Percentiles rank a stretch among this genome's conserved stretches.
phyloP scores from a whole-genome alignment of 208 protist genomes.

The Trypanosoma vivax region DNA sequence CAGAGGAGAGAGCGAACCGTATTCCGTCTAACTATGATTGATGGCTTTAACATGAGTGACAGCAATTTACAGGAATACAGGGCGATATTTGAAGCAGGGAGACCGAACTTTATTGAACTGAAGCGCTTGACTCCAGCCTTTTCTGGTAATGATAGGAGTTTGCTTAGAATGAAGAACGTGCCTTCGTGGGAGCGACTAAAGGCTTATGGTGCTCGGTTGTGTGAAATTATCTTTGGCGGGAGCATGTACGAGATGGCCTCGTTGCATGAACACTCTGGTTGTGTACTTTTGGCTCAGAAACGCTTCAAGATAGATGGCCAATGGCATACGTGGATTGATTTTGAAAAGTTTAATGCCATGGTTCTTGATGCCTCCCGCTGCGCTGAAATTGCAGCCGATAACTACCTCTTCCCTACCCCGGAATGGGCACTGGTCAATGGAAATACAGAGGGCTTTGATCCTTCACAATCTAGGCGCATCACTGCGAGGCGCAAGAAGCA shows the following conservation, averaged over 20 bases:
- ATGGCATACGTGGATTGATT: constrained; percentile 86
- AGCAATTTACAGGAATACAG: constrained; percentile 88
- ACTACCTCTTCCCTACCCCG: constrained; percentile 74
- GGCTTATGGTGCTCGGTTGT: constrained; percentile 59
- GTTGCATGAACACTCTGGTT: constrained; percentile 87
- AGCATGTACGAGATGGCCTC: constrained; percentile 67
- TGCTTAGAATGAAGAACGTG: constrained; percentile 92
- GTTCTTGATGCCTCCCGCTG: constrained; percentile 29
- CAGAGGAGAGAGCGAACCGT: constrained; percentile 90
- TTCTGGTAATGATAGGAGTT: constrained; percentile 61
- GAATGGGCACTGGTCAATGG: constrained; percentile 62
- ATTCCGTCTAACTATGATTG: constrained; percentile 95
- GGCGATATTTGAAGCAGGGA: constrained; percentile 74
- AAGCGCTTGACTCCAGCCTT: constrained; percentile 93
- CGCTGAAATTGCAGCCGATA: constrained; percentile 40
- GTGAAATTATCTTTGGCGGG: constrained; percentile 41
- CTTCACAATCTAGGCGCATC: constrained; percentile 60
- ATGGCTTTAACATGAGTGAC: constrained; percentile 89
- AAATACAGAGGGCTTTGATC: constrained; percentile 81
- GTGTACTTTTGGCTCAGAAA: constrained; percentile 75
- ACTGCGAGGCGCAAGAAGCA: constrained; percentile 40
- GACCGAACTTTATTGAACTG: constrained; percentile 92
- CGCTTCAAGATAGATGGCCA: constrained; percentile 54
- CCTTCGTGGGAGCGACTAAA: constrained; percentile 87
- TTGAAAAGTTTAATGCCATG: constrained; percentile 72